Evolutionary conservation across 371 early-diverging fungal species (phyloP), one percentile per base, ranked within the genome.

Genomic region (Batkoa obscura): DNA sequence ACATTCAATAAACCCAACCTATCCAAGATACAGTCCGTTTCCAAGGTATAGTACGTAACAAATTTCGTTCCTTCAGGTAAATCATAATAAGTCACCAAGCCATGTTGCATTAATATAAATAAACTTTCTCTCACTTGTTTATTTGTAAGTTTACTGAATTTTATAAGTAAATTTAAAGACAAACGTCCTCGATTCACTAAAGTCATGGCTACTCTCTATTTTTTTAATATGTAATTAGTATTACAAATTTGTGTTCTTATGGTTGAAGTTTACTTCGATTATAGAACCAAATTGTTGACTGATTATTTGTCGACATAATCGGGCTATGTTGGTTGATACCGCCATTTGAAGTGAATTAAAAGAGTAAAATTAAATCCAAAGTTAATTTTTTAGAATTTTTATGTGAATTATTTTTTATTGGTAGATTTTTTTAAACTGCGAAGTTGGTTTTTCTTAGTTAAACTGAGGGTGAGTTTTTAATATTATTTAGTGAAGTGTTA

Each of bases 101-200:
- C 34, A n/a, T 50, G 50, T n/a, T 50, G 50, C 13, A 50, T 23
- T 8, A 50, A 30, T 17, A 50, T 50, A 36, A 50, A 50, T 3
- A 50, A 34, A 13, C 32, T 31, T n/a, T 50, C n/a, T 5, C 30
- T 3, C 6, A 50, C 34, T 34, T 31, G 50, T 5, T 39, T 13
- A 8, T 13, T 13, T 8, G 41, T 8, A 5, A 39, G 13, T 13
- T 39, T 39, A 12, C 36, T 50, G 6, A 31, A 34, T 12, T 13
- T 23, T 5, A 50, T 34, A 34, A 50, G 50, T 12, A 30, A 4
- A 12, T 13, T 6, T 34, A 50, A 15, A 2, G 3, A 2, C 12
- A 17, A 34, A 9, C 50, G 17, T 13, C 50, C 50, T 47, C 47
- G n/a, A 8, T 12, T 5, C 4, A 47, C 8, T 23, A 47, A 31